phyloP scores from a whole-genome alignment of 805 yeast species.

The Jamesozyma jinghongensis region DNA sequence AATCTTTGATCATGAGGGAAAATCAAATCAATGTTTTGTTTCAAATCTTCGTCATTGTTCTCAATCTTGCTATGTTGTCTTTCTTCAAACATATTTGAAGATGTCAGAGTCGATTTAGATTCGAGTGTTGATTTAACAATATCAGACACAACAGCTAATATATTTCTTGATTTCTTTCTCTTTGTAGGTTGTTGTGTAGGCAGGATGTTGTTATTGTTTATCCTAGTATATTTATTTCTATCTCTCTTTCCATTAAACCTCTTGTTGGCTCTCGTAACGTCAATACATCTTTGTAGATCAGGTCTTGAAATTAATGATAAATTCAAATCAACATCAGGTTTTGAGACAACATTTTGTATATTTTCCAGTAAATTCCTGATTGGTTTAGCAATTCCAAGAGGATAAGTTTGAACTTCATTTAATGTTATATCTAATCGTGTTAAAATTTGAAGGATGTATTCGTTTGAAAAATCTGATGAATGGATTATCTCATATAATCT shows the following conservation, averaged over 20 bases:
- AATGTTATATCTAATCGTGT: constrained; percentile 45
- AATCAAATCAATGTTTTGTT: constrained; percentile 38
- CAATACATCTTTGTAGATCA: constrained; percentile 38
- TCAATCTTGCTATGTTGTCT: not conserved
- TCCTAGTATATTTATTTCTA: not conserved
- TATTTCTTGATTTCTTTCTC: constrained; percentile 9
- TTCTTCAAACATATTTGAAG: not conserved
- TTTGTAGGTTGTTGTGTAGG: not conserved
- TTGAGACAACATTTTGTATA: constrained; percentile 45
- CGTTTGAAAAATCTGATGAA: constrained; percentile 42
- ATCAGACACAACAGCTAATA: constrained; percentile 17
- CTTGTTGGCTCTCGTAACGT: not conserved
- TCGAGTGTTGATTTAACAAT: constrained; percentile 41
- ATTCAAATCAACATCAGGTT: constrained; percentile 38
- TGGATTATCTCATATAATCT: constrained; percentile 55
- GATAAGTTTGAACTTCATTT: constrained; percentile 55
- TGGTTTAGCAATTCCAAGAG: constrained; percentile 62
- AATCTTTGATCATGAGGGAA: constrained; percentile 74
- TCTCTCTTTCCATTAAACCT: not conserved
- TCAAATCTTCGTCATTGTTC: constrained; percentile 3
- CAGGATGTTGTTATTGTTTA: not conserved
- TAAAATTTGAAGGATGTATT: constrained; percentile 53
- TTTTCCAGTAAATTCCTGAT: constrained; percentile 49
- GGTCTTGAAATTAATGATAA: constrained; percentile 57
- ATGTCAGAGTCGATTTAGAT: not conserved